A percentile compares a stretch with the other conserved stretches of the same genome.
These are phyloP conservation scores for Eragrostis nindensis DNA, from an alignment of 176 grass and related monocot genomes.

Conservation along the genomic window DNA sequence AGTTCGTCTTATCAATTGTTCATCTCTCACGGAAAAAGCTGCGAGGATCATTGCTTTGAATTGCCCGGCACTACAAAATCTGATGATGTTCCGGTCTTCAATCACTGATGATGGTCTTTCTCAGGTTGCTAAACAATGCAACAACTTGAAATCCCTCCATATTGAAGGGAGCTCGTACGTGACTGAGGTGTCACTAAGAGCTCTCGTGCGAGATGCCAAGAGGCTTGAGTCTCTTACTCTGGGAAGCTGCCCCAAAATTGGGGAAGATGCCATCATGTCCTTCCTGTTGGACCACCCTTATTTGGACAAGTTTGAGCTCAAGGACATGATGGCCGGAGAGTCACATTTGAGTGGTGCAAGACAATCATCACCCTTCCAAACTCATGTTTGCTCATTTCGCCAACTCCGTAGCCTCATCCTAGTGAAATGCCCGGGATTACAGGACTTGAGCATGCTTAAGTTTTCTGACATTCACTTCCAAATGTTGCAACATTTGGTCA, in stretches of 20 bases:
- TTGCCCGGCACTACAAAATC: slow-evolving; percentile 17
- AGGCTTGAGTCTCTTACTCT: slow-evolving; percentile 19
- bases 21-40: slow-evolving; percentile 12
- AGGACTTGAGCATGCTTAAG: not conserved
- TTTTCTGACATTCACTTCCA: not conserved
- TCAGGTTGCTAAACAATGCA: slow-evolving; percentile 21
- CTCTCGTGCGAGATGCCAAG: slow-evolving; percentile 20
- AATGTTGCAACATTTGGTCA: slow-evolving; percentile 12
- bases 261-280: slow-evolving; percentile 11
- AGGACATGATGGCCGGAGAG: slow-evolving; percentile 14
- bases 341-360: slow-evolving; percentile 4
- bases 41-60: slow-evolving; percentile 12
- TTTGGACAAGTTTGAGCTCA: slow-evolving; percentile 32
- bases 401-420: slow-evolving; percentile 23
- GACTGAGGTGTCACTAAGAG: slow-evolving; percentile 15
- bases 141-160: slow-evolving; percentile 7
- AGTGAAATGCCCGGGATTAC: slow-evolving; percentile 18
- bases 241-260: slow-evolving; percentile 24
- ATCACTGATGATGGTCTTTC: slow-evolving; percentile 21
- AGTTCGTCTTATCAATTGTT: slow-evolving; percentile 14
- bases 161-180: slow-evolving; percentile 1
- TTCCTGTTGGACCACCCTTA: slow-evolving; percentile 17
- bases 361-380: not conserved
- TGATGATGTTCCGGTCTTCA: slow-evolving; percentile 3
- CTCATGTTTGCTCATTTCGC: not conserved